Conservation (phyloP, 1,139 yeast genomes). For the Petasospora fabianii region DNA sequence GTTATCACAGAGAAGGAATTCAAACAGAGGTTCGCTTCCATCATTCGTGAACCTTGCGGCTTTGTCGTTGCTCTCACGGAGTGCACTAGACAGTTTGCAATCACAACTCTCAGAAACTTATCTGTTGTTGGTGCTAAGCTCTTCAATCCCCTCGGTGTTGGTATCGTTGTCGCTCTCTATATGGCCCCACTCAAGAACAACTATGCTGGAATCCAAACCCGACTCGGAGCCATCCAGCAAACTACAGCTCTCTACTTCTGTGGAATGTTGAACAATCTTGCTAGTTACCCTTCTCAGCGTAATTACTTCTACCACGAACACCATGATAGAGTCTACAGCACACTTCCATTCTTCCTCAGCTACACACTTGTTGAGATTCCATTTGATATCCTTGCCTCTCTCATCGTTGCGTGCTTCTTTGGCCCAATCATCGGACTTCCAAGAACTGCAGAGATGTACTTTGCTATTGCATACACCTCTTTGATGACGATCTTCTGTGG, state of each 20-base stretch:
- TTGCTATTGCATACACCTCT: conserved; percentile 55
- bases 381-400: conserved; percentile 58
- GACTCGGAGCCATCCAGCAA: conserved; percentile 77
- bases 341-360: conserved; percentile 59
- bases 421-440: conserved; percentile 75
- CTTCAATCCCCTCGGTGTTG: conserved; percentile 62
- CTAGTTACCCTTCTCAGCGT: conserved; percentile 71
- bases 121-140: conserved; percentile 63
- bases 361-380: conserved; percentile 73
- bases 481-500: conserved; percentile 66
- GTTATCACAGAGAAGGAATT: conserved; percentile 10
- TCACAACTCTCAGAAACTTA: conserved; percentile 35
- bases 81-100: conserved; percentile 21
- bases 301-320: conserved; percentile 76
- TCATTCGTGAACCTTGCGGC: conserved; percentile 29
- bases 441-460: conserved; percentile 63
- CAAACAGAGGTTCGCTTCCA: background rate
- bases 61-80: conserved; percentile 33
- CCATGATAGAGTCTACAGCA: conserved; percentile 69
- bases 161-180: conserved; percentile 61
- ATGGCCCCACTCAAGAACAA: conserved; percentile 65
- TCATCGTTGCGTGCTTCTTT: conserved; percentile 56
- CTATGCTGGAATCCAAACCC: conserved; percentile 56
- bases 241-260: conserved; percentile 68
- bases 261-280: conserved; percentile 74